phyloP scores from a whole-genome alignment of 129 eudicot genomes.

The Rutidosis leptorrhynchoides region DNA sequence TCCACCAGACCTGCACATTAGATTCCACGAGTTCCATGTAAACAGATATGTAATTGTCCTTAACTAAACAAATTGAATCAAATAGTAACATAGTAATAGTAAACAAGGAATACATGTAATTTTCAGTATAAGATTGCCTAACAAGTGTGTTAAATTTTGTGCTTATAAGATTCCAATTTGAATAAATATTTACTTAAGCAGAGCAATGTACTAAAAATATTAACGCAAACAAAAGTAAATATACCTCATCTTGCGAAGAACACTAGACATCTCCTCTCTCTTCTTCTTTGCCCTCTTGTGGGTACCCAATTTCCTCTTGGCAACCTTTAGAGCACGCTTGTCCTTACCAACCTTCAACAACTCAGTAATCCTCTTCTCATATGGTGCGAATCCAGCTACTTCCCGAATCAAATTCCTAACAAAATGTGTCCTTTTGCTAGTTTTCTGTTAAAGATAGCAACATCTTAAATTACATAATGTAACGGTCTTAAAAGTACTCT shows the following conservation, averaged over 20 bases:
- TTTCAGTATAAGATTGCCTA: not conserved
- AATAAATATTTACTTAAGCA: not conserved
- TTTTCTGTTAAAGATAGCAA: conserved; percentile 39
- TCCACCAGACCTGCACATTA: conserved; percentile 54
- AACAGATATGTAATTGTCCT: not conserved
- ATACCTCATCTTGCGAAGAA: conserved; percentile 79
- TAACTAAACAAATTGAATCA: not conserved
- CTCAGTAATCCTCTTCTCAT: conserved; percentile 77
- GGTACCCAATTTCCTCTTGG: conserved; percentile 75
- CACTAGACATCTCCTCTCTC: conserved; percentile 79
- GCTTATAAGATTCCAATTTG: not conserved
- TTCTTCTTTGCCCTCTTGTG: conserved; percentile 92
- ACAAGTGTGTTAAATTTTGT: not conserved
- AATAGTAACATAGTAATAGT: not conserved
- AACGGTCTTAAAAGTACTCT: not conserved
- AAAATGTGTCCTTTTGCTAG: conserved; percentile 69
- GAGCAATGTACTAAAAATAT: not conserved
- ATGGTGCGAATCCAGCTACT: conserved; percentile 80
- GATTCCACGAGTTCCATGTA: not conserved
- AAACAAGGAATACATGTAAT: not conserved
- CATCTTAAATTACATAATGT: not conserved
- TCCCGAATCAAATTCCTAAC: conserved; percentile 60
- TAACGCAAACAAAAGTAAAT: not conserved
- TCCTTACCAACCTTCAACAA: conserved; percentile 75
- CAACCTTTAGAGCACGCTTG: conserved; percentile 71